Percentiles rank a stretch among this genome's conserved stretches.
These are phyloP conservation scores for Malbranchea cinnamomea DNA, from an alignment of 2,329 filamentous ascomycete species.

Conservation along the genomic window DNA sequence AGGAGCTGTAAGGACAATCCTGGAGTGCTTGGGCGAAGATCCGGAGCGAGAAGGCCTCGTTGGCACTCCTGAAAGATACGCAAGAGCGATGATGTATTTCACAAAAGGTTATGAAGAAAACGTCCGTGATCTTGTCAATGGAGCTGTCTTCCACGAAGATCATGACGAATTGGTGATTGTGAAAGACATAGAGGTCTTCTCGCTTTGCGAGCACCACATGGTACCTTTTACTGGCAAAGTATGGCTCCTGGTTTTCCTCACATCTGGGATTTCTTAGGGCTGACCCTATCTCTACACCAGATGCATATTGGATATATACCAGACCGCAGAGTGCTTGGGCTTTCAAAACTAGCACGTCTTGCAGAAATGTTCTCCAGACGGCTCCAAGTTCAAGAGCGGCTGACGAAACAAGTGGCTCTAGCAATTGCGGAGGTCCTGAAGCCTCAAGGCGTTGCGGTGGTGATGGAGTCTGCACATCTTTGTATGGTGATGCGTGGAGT, in stretches of 20 bases:
- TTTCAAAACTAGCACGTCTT: constrained; percentile 89
- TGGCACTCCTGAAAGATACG: constrained; percentile 70
- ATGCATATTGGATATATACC: constrained; percentile 99
- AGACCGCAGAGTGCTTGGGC: constrained; percentile 74
- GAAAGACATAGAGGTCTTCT: constrained; percentile 92
- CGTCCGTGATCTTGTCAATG: constrained; percentile 77
- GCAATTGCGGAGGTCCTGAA: constrained; percentile 86
- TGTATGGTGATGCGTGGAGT: constrained; percentile 99
- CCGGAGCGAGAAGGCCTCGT: constrained; percentile 48
- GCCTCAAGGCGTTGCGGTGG: constrained; percentile 87
- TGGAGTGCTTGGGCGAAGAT: constrained; percentile 53
- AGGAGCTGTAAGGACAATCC: constrained; percentile 46
- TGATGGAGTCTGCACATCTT: constrained; percentile 91
- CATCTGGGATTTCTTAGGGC: constrained; percentile 1
- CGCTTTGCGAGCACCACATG: constrained; percentile 90
- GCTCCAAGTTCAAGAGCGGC: constrained; percentile 86
- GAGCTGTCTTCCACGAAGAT: constrained; percentile 88
- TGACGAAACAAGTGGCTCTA: constrained; percentile 91
- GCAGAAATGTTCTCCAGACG: constrained; percentile 93
- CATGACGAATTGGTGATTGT: constrained; percentile 97
- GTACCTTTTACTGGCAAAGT: constrained; percentile 95
- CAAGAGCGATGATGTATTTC: constrained; percentile 89
- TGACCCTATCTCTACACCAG: constrained; percentile 29
- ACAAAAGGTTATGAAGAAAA: constrained; percentile 97
- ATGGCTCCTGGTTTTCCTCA: constrained; percentile 9